These are phyloP conservation scores for Paecilomyces sp. DNA, from an alignment of 2,329 filamentous ascomycete genomes.

Conservation along the genomic window DNA sequence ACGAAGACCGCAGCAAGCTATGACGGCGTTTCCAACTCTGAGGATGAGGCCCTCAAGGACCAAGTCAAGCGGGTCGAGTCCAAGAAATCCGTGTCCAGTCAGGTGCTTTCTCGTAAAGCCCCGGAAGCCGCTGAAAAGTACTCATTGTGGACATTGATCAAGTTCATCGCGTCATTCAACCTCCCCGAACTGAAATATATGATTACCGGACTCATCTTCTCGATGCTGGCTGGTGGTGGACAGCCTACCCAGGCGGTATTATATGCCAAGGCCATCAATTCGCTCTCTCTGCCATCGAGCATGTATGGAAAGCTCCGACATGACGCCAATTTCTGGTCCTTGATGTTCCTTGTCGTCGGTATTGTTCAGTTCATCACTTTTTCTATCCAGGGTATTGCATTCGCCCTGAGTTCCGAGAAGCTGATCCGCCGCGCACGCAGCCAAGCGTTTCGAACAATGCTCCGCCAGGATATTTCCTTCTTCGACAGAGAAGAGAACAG, in stretches of 20 bases:
- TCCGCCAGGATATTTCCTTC: constrained; percentile 87
- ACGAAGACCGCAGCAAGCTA: constrained; percentile 27
- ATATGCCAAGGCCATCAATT: constrained; percentile 80
- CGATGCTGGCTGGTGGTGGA: constrained; percentile 70
- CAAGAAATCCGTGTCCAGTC: constrained; percentile 57
- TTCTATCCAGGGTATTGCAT: constrained; percentile 60
- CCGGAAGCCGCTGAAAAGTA: constrained; percentile 53
- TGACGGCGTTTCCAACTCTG: constrained; percentile 16
- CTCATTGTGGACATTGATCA: constrained; percentile 67
- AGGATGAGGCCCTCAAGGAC: constrained; percentile 23
- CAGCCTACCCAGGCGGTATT: constrained; percentile 74
- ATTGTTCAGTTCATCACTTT: constrained; percentile 66
- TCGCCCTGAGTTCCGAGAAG: constrained; percentile 80
- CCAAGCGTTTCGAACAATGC: constrained; percentile 74
- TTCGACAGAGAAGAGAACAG: constrained; percentile 89
- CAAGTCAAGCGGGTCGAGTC: constrained; percentile 40
- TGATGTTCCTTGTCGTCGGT: constrained; percentile 83
- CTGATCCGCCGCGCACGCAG: constrained; percentile 78
- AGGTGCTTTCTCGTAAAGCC: constrained; percentile 55
- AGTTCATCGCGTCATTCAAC: constrained; percentile 76
- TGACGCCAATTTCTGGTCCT: constrained; percentile 76
- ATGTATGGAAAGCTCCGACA: constrained; percentile 54
- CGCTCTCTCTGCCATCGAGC: constrained; percentile 52
- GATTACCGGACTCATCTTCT: constrained; percentile 65
- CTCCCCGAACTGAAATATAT: constrained; percentile 63